A percentile compares a stretch with the other conserved stretches of the same genome.
phyloP scores from a whole-genome alignment of 2,329 filamentous ascomycete species.

The Pseudogymnoascus sp. region DNA sequence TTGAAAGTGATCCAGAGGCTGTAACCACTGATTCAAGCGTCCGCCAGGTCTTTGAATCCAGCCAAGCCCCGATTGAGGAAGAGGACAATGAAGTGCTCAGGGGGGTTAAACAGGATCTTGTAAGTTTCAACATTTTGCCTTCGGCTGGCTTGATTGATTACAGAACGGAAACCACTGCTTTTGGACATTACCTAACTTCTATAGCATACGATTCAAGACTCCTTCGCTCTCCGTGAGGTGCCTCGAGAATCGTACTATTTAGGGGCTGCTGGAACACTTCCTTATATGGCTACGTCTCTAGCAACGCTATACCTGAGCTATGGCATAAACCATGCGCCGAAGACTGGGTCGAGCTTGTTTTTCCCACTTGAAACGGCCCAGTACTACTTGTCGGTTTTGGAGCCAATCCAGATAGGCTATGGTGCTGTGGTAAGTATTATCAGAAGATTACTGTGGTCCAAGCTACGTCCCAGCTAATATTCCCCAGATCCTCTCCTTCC shows the following conservation, averaged over 20 bases:
- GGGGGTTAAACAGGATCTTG: constrained; percentile 48
- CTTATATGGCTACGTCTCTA: constrained; percentile 77
- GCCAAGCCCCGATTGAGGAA: constrained; percentile 16
- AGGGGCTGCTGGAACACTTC: constrained; percentile 70
- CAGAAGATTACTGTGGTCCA: constrained; percentile 6
- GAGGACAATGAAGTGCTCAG: constrained; percentile 41
- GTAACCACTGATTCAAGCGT: constrained; percentile 53
- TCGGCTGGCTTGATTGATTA: background rate
- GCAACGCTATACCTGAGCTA: constrained; percentile 76
- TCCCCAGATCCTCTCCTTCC: constrained; percentile 74
- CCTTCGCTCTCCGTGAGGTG: constrained; percentile 56
- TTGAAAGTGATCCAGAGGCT: constrained; percentile 50
- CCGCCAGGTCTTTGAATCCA: constrained; percentile 41
- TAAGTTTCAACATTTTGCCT: constrained; percentile 33
- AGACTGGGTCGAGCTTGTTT: constrained; percentile 52
- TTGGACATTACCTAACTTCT: constrained; percentile 9
- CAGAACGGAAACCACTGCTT: background rate
- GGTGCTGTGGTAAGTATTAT: constrained; percentile 63
- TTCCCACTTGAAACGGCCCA: constrained; percentile 63
- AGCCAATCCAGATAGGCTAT: constrained; percentile 85
- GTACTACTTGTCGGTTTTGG: constrained; percentile 63
- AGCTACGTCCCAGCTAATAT: background rate
- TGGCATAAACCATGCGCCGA: constrained; percentile 64
- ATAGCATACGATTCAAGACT: constrained; percentile 59
- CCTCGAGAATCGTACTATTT: constrained; percentile 61